phyloP scores from a whole-genome alignment of 106 monocot species.

The Dendrobium huoshanense region DNA sequence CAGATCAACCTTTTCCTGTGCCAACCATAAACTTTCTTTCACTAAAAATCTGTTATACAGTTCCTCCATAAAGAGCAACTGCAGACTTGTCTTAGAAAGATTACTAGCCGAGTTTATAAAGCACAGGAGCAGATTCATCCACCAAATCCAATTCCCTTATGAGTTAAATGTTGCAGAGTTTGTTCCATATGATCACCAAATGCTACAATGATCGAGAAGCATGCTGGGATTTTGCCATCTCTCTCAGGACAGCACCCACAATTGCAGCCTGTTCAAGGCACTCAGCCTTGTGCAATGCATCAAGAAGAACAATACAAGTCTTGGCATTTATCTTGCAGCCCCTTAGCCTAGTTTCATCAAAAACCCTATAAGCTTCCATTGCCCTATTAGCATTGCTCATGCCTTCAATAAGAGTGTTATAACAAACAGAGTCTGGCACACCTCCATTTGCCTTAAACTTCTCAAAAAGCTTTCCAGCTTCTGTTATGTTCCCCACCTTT shows the following conservation, averaged over 20 bases:
- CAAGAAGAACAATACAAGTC: constrained; percentile 81
- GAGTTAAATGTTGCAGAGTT: not conserved
- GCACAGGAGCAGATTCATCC: not conserved
- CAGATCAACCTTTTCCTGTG: not conserved
- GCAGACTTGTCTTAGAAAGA: not conserved
- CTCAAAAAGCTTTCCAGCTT: constrained; percentile 70
- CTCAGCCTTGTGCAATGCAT: constrained; percentile 83
- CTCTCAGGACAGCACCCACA: constrained; percentile 87
- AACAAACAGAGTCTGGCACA: constrained; percentile 71
- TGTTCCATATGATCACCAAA: not conserved
- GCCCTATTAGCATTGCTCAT: constrained; percentile 88
- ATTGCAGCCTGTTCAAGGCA: constrained; percentile 87
- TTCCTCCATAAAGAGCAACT: not conserved
- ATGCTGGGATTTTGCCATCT: constrained; percentile 96
- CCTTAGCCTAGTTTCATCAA: constrained; percentile 81
- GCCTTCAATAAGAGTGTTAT: constrained; percentile 89
- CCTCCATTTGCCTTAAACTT: constrained; percentile 85
- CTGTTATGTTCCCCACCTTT: constrained; percentile 80
- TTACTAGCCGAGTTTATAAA: not conserved
- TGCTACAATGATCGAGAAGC: constrained; percentile 50
- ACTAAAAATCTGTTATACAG: not conserved
- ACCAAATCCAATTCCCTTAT: not conserved
- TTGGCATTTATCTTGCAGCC: constrained; percentile 80
- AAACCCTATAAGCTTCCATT: constrained; percentile 72
- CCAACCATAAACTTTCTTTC: not conserved